Percentiles rank a stretch among this genome's conserved stretches.
Conservation (phyloP, 2,329 filamentous ascomycete genomes). For the Aureobasidium sp. region DNA sequence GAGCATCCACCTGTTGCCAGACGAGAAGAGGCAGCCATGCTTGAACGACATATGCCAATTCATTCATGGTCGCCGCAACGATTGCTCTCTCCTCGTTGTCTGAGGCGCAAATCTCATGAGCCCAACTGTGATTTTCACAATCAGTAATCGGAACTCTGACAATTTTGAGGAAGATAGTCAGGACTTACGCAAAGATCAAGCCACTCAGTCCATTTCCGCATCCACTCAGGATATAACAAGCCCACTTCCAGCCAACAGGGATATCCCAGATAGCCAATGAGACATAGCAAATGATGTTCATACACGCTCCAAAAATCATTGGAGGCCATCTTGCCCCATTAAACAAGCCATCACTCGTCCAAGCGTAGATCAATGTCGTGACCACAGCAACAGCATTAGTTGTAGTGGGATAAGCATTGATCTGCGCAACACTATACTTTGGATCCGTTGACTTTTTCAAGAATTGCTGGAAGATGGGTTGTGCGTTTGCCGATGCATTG, state of each 20-base stretch:
- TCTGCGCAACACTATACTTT: neutral
- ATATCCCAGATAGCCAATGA: constrained; percentile 40
- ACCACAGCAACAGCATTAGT: neutral
- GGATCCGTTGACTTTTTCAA: neutral
- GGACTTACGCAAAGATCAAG: constrained; percentile 43
- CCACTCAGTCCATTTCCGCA: constrained; percentile 43
- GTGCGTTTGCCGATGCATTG: neutral
- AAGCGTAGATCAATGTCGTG: neutral
- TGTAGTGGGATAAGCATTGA: neutral
- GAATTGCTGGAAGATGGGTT: neutral
- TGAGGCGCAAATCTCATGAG: constrained; percentile 25
- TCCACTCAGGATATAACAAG: constrained; percentile 51
- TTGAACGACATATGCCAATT: constrained; percentile 62
- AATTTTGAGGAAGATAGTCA: no score
- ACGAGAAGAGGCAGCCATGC: constrained; percentile 62
- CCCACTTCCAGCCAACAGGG: constrained; percentile 52
- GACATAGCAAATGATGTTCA: neutral
- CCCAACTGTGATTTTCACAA: constrained; percentile 52
- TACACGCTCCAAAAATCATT: neutral
- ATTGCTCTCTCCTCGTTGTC: constrained; percentile 38
- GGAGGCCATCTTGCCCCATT: neutral
- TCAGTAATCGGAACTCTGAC: neutral
- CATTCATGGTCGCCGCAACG: constrained; percentile 60
- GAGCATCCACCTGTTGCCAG: constrained; percentile 59
- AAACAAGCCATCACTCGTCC: neutral